Evolutionary conservation across 2,329 filamentous ascomycete genomes (phyloP).

Genomic region (Pseudogymnoascus verrucosus): DNA sequence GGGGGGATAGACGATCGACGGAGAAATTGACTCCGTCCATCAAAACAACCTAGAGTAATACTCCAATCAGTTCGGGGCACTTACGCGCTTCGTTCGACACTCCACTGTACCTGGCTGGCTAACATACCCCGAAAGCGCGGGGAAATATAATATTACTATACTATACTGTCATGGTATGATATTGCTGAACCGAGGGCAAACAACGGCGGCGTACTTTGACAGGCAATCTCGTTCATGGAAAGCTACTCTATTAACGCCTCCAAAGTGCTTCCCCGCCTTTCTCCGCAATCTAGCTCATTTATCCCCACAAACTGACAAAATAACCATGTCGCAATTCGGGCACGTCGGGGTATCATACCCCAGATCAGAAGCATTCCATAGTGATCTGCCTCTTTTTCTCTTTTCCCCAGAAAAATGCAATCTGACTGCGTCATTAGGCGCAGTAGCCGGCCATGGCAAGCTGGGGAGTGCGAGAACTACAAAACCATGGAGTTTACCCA

Average conservation of each 20-base stretch:
- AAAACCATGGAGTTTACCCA: neutral
- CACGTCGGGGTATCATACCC: neutral
- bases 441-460: neutral
- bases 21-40: neutral
- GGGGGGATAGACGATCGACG: neutral
- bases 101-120: neutral
- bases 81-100: neutral
- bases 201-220: neutral
- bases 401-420: neutral
- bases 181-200: neutral
- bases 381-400: neutral
- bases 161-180: neutral
- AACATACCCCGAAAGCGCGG: neutral
- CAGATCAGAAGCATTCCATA: neutral
- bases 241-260: neutral
- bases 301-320: neutral
- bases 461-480: neutral
- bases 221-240: neutral
- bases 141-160: neutral
- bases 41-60: neutral
- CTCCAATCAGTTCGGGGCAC: neutral
- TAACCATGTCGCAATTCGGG: neutral
- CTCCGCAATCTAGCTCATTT: neutral
- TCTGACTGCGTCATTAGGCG: neutral
- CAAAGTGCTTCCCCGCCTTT: constrained; percentile 1